Base-by-base conservation (phyloP, 257 asterid genomes). In the Galeopsis tetrahit region DNA sequence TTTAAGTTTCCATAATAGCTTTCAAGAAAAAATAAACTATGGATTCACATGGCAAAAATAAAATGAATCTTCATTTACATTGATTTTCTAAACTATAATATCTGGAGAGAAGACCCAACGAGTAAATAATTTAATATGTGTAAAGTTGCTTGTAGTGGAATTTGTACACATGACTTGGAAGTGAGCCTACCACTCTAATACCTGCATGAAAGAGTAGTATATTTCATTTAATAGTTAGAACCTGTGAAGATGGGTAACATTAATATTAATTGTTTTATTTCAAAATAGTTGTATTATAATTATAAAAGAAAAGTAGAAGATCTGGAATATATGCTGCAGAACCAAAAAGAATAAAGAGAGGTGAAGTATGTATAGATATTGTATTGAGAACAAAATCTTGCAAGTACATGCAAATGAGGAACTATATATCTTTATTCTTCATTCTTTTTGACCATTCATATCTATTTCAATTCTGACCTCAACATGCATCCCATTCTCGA, bases 401-500 rank as follows among this genome's bases (percentile, higher is more conserved):
- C 64, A 77, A 81, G 82, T 80, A 80, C 68, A 68, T 33, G 73
- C 77, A 80, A 76, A 80, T 76, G 77, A 68, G 57, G 56, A 59
- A 48, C 52, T 75, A 35, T 70, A 13, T 34, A 49, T 49, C 66
- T 78, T 46, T 81, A 71, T 75, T 78, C 81, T 70, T 62, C 21
- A 74, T 78, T 81, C 85, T 75, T 71, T 68, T 81, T 81, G 85
- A 81, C 83, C 81, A 75, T 15, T 53, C 11, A 10, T 0, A 11
- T 51, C 2, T 59, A 36, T 5, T 63, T 69, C 74, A 32, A 46
- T 39, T 63, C 42, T 13, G n/a, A 2, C 52, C 1, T 21, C 17
- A 10, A 35, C 14, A 65, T 68, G 68, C 69, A 63, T 48, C 71
- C 10, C 42, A 68, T 73, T 3, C 66, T 15, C 4, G 53, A 75